Percentiles rank a stretch among this genome's conserved stretches.
Evolutionary conservation across 495 filamentous ascomycete species (phyloP).

Genomic region (Lichina pygmaea): DNA sequence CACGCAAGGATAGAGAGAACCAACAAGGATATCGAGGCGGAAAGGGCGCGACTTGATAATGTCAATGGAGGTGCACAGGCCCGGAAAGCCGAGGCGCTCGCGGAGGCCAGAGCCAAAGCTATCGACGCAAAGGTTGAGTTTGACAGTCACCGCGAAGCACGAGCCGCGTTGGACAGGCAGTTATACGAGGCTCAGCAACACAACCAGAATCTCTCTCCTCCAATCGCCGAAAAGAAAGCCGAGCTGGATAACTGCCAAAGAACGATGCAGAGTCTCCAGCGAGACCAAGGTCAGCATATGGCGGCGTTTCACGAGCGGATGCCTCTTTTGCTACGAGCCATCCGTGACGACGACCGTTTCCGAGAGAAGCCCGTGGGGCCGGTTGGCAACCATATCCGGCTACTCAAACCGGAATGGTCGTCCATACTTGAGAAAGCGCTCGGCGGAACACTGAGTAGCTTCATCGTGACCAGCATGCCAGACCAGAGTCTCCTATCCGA

Average conservation of each 20-base stretch:
- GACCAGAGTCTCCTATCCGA: slow-evolving; percentile 35
- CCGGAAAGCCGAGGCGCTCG: slow-evolving; percentile 19
- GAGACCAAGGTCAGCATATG: slow-evolving; percentile 23
- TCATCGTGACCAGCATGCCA: slow-evolving; percentile 48
- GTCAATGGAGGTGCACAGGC: slow-evolving; percentile 25
- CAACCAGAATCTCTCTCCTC: neutral
- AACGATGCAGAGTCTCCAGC: slow-evolving; percentile 18
- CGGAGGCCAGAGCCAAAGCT: slow-evolving; percentile 13
- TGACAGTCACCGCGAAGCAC: slow-evolving; percentile 2
- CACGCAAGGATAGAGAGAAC: slow-evolving; percentile 15
- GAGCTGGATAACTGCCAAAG: slow-evolving; percentile 19
- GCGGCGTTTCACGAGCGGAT: slow-evolving; percentile 33
- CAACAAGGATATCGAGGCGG: slow-evolving; percentile 16
- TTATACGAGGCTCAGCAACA: slow-evolving; percentile 1
- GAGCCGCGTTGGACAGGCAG: slow-evolving; percentile 3
- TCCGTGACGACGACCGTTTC: slow-evolving; percentile 41
- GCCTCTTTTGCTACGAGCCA: slow-evolving; percentile 32
- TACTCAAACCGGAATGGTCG: slow-evolving; percentile 62
- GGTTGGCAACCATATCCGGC: slow-evolving; percentile 43
- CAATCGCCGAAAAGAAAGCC: slow-evolving; percentile 3
- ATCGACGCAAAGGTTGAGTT: slow-evolving; percentile 7
- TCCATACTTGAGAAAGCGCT: slow-evolving; percentile 52
- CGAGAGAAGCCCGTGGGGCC: slow-evolving; percentile 54
- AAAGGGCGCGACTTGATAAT: slow-evolving; percentile 22
- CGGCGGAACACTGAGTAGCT: slow-evolving; percentile 35